phyloP scores from a whole-genome alignment of 345 rosid genomes.

The Triadica sebifera region DNA sequence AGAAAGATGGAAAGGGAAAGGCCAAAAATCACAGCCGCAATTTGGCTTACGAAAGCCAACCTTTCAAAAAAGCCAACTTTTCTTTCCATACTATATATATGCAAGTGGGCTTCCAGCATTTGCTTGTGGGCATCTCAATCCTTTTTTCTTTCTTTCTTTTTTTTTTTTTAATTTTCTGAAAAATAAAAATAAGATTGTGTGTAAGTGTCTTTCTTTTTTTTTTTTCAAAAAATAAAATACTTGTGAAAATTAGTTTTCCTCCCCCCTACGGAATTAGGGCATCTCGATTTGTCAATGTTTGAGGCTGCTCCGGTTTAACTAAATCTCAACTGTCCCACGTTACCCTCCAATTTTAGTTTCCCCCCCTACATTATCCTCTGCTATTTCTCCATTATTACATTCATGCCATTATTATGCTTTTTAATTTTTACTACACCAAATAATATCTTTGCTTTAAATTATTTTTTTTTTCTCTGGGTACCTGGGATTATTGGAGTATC shows the following conservation, averaged over 20 bases:
- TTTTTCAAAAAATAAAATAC: too few species aligned
- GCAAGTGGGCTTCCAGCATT: conserved; percentile 30
- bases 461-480: too few species aligned
- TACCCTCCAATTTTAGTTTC: conserved; percentile 14
- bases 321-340: conserved; percentile 53
- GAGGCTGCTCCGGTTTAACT: conserved; percentile 51
- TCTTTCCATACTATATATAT: conserved; percentile 8
- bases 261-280: conserved; percentile 43
- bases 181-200: too few species aligned
- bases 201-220: too few species aligned
- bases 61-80: conserved; percentile 32
- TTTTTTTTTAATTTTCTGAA: background rate
- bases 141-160: background rate
- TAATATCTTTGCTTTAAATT: too few species aligned
- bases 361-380: conserved; percentile 17
- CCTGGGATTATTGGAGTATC: too few species aligned
- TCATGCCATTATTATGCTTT: conserved; percentile 5
- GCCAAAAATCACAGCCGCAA: conserved; percentile 40
- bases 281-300: conserved; percentile 48
- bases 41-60: conserved; percentile 37
- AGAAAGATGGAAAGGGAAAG: background rate
- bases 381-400: background rate
- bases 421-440: too few species aligned
- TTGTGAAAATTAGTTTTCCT: conserved; percentile 47
- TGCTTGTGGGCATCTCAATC: conserved; percentile 37